phyloP scores from a whole-genome alignment of 2,329 filamentous ascomycete species.

The Erysiphe pulchra region DNA sequence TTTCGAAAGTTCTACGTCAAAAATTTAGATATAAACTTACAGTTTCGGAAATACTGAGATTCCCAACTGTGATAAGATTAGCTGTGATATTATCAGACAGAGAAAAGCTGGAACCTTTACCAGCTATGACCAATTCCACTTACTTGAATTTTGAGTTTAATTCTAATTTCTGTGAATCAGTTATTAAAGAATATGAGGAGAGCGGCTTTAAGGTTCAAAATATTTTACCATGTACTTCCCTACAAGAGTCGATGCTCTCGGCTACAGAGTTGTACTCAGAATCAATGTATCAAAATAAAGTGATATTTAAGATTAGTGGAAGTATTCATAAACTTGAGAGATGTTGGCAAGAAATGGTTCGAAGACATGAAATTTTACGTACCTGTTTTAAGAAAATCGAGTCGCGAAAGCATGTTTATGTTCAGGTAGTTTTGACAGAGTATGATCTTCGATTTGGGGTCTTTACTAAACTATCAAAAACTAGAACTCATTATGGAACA shows the following conservation, averaged over 20 bases:
- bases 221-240: conserved; percentile 57
- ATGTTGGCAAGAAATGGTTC: conserved; percentile 36
- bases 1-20: conserved; percentile 31
- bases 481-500: neutral
- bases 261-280: conserved; percentile 19
- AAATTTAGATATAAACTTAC: conserved; percentile 23
- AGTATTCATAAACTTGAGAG: conserved; percentile 23
- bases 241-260: conserved; percentile 73
- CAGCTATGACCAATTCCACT: neutral
- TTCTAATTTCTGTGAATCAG: conserved; percentile 5
- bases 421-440: conserved; percentile 39
- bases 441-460: conserved; percentile 12
- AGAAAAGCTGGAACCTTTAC: neutral
- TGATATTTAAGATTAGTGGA: conserved; percentile 32
- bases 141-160: conserved; percentile 8
- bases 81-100: conserved; percentile 13
- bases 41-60: conserved; percentile 43
- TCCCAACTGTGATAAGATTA: conserved; percentile 38
- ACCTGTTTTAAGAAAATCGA: conserved; percentile 49
- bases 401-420: conserved; percentile 32
- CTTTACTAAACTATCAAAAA: neutral
- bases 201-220: conserved; percentile 18
- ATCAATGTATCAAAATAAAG: conserved; percentile 45
- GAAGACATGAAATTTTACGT: conserved; percentile 49
- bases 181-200: conserved; percentile 4